These are phyloP conservation scores for Pythium insidiosum DNA, from an alignment of 352 stramenopile genomes.

Conservation along the genomic window DNA sequence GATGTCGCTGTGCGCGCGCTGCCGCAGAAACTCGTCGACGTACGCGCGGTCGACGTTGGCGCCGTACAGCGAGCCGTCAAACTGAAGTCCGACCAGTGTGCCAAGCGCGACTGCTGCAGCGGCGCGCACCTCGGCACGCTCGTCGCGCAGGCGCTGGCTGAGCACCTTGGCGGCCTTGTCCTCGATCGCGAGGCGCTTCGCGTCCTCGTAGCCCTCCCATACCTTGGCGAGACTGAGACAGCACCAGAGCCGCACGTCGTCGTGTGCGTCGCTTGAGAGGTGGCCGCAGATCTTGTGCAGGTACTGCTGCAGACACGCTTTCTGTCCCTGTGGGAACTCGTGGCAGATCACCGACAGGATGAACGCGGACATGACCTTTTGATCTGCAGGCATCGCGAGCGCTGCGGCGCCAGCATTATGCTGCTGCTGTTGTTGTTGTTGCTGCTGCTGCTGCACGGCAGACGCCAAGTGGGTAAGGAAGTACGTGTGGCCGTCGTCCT, in stretches of 20 bases:
- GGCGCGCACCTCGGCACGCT: slow-evolving; percentile 87
- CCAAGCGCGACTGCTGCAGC: slow-evolving; percentile 91
- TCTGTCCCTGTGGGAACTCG: slow-evolving; percentile 88
- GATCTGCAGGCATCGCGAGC: slow-evolving; percentile 65
- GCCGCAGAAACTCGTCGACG: slow-evolving; percentile 51
- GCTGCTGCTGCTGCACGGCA: slow-evolving; percentile 32
- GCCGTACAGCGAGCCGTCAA: slow-evolving; percentile 39
- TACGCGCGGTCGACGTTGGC: slow-evolving; percentile 20
- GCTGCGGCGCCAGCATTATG: not conserved
- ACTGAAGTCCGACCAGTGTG: slow-evolving; percentile 83
- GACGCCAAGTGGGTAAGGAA: slow-evolving; percentile 93
- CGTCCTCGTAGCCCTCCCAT: slow-evolving; percentile 88
- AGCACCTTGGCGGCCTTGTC: slow-evolving; percentile 83
- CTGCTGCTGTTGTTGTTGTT: not conserved
- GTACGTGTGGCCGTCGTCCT: slow-evolving; percentile 93
- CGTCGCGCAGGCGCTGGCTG: slow-evolving; percentile 73
- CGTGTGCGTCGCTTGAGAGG: slow-evolving; percentile 47
- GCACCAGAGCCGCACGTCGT: slow-evolving; percentile 74
- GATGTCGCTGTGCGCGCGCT: slow-evolving; percentile 61
- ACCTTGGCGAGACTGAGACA: slow-evolving; percentile 94
- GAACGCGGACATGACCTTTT: slow-evolving; percentile 95
- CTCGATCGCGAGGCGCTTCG: slow-evolving; percentile 82
- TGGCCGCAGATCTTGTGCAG: slow-evolving; percentile 75
- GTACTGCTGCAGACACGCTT: slow-evolving; percentile 89
- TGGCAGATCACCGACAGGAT: slow-evolving; percentile 93